Evolutionary conservation across 2,329 filamentous ascomycete genomes (phyloP).

Genomic region (Aspergillus novofumigatus): DNA sequence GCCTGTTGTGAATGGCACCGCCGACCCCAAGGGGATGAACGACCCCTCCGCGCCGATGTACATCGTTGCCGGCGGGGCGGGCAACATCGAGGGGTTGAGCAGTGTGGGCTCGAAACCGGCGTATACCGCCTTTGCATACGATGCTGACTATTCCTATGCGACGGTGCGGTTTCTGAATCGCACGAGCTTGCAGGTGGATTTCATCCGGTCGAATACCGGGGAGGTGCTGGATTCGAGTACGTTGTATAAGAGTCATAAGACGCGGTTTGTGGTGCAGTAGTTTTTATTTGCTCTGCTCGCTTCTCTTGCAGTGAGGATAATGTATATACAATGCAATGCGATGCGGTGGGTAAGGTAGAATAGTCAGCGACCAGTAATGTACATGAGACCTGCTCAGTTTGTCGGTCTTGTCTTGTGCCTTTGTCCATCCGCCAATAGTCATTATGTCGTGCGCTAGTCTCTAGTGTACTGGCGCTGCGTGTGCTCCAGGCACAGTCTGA

Average conservation of each 20-base stretch:
- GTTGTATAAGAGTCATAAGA: conserved; percentile 47
- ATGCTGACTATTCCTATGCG: conserved; percentile 49
- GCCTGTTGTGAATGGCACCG: conserved; percentile 29
- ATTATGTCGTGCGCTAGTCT: not conserved
- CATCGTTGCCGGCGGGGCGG: conserved; percentile 53
- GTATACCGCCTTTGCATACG: conserved; percentile 38
- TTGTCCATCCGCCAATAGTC: not conserved
- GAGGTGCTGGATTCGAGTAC: conserved; percentile 46
- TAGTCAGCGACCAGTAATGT: not conserved
- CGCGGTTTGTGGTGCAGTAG: conserved; percentile 50
- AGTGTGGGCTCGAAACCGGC: conserved; percentile 40
- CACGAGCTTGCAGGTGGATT: conserved; percentile 48
- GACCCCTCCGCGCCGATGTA: conserved; percentile 55
- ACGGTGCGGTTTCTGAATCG: conserved; percentile 46
- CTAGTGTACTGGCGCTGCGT: not conserved
- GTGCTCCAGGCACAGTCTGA: not conserved
- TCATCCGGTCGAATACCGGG: conserved; percentile 48
- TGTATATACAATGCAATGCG: not conserved
- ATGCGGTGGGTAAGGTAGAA: no score
- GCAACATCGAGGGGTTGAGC: conserved; percentile 53
- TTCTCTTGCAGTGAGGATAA: no score
- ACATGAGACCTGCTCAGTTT: not conserved
- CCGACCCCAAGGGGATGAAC: conserved; percentile 42
- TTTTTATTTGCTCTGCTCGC: no score
- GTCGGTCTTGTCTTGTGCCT: not conserved